Conservation (phyloP, 352 stramenopile genomes). For the Pythium pyrilobum region DNA sequence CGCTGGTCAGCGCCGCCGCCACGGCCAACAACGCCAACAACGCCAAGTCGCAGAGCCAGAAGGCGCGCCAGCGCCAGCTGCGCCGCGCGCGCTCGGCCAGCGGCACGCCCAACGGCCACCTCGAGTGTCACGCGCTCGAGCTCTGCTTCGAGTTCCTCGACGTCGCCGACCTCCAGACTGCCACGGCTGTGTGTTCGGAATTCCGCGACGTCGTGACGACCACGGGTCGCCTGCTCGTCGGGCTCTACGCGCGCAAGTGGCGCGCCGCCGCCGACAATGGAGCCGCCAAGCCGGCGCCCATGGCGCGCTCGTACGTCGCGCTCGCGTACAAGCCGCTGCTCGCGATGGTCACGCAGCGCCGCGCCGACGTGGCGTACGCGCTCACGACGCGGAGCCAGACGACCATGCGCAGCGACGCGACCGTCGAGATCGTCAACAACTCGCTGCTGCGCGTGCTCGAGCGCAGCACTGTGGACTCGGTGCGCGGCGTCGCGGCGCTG, state of each 20-base stretch:
- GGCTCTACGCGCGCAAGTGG: conserved; percentile 64
- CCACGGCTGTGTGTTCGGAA: conserved; percentile 40
- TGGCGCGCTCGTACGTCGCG: conserved; percentile 34
- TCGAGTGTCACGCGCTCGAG: conserved; percentile 53
- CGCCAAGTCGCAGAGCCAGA: conserved; percentile 21
- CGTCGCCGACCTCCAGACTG: conserved; percentile 38
- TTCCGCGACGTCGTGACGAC: conserved; percentile 46
- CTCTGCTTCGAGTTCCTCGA: conserved; percentile 75
- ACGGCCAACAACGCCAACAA: conserved; percentile 1
- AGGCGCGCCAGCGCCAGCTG: conserved; percentile 25
- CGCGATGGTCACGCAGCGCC: conserved; percentile 33
- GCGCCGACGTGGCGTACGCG: conserved; percentile 22
- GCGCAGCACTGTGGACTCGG: conserved; percentile 63
- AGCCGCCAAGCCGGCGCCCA: conserved; percentile 12
- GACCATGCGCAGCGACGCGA: conserved; percentile 31
- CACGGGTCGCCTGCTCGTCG: conserved; percentile 43
- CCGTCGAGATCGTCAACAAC: conserved; percentile 63
- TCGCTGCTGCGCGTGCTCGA: conserved; percentile 80
- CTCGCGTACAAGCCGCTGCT: conserved; percentile 25
- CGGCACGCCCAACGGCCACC: conserved; percentile 17
- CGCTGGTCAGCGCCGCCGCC: too few species aligned
- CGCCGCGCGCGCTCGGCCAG: conserved; percentile 17
- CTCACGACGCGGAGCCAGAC: conserved; percentile 61
- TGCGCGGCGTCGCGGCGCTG: conserved; percentile 48
- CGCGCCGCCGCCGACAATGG: conserved; percentile 1